Evolutionary conservation across 306 rosid species (phyloP).

Genomic region (Clitoria ternatea): DNA sequence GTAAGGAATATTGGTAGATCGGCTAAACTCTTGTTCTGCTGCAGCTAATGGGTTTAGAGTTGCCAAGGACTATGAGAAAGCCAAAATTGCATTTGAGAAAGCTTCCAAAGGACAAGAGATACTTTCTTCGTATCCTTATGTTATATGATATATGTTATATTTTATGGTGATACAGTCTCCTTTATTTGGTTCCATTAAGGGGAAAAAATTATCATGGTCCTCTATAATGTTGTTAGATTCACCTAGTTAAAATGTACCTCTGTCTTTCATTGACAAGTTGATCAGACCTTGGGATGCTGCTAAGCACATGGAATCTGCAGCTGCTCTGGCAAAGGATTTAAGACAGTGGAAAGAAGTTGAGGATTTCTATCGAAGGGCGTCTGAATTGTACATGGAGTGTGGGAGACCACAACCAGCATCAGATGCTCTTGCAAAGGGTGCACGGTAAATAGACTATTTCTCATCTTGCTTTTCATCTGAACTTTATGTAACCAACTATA

Average conservation of each 20-base stretch:
- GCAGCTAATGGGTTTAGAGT: constrained; percentile 77
- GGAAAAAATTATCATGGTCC: not conserved
- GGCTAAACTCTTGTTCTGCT: constrained; percentile 24
- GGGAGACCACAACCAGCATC: constrained; percentile 95
- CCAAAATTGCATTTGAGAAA: constrained; percentile 80
- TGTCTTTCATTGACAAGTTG: constrained; percentile 44
- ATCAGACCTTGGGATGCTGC: constrained; percentile 98
- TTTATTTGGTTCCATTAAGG: not conserved
- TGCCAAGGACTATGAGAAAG: constrained; percentile 73
- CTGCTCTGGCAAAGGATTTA: constrained; percentile 80
- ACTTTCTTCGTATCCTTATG: constrained; percentile 94
- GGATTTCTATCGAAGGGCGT: constrained; percentile 83
- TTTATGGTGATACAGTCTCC: not conserved
- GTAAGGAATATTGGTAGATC: not conserved
- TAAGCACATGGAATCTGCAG: constrained; percentile 97
- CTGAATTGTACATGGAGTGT: constrained; percentile 73
- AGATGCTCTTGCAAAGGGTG: constrained; percentile 91
- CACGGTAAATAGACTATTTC: constrained; percentile 53
- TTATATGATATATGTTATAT: constrained; percentile 26
- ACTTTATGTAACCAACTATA: not conserved
- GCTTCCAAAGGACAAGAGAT: constrained; percentile 97
- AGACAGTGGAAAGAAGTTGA: constrained; percentile 72
- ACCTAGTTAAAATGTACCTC: not conserved
- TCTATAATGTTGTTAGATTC: constrained; percentile 11
- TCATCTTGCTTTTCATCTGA: not conserved